Evolutionary conservation across 169 alveolate genomes (phyloP), one percentile per base, ranked within the genome.

Genomic region (Plasmodium gallinaceum): DNA sequence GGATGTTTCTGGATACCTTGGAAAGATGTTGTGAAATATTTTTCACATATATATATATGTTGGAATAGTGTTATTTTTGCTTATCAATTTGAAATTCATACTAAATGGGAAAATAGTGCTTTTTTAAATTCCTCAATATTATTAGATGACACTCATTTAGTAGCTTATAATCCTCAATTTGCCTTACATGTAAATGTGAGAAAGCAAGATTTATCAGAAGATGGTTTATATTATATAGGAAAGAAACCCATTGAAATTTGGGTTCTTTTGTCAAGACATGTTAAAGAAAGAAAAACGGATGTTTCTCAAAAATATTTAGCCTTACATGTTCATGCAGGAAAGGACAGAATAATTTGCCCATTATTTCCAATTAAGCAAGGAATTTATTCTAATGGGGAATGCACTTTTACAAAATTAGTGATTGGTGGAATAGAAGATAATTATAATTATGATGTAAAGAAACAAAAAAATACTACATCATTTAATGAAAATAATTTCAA

Each of bases 1-100:
- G 98, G 98, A 6, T 80, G 93, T 14, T 96, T 96, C 88, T 96
- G 98, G 98, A 96, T 96, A n/a, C 96, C 93, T 73, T 96, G 98
- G 98, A 88, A 66, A 48, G 97, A 95, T 73, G 96, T 96, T 16
- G 74, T 95, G 14, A 83, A 90, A 22, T 95, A 97, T 97, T 96
- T 95, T 70, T 95, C 98, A 12, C 98, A 96, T 76, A 86, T 96
- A n/a, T 96, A 96, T 91, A 86, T 96, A 54, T 94, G 97, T 45
- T 95, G 98, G 98, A 94, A 96, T 74, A 93, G 97, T 61, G 88
- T 60, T 66, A 74, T 75, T 42, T 95, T 95, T 42, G 93, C 95
- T 3, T 93, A 85, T 66, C 93, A 86, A 43, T 66, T 88, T 18
- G 95, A 92, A 60, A 62, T 94, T 2, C 97, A 94, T 70, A 89